Conservation (phyloP, 768 basidiomycete genomes). For the Lactarius hengduanensis region DNA sequence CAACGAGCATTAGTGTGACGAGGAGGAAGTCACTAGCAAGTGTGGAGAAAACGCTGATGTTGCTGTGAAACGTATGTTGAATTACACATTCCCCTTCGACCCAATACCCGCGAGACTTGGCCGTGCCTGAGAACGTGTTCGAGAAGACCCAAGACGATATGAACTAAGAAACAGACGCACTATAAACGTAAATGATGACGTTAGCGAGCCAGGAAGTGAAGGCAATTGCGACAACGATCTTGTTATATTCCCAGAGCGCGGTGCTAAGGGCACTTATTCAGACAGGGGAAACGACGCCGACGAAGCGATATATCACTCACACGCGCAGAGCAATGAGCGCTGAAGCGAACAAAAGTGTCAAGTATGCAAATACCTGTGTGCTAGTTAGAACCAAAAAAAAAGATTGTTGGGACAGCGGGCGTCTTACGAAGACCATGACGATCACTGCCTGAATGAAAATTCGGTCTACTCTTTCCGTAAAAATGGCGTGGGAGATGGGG, state of each 20-base stretch:
- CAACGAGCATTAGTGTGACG: conserved; percentile 4
- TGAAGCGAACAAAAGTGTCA: conserved; percentile 16
- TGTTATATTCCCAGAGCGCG: conserved; percentile 16
- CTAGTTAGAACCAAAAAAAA: not conserved
- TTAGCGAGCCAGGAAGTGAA: not conserved
- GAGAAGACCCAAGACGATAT: not conserved
- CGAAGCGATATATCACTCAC: not conserved
- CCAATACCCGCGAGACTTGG: not conserved
- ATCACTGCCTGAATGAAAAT: not conserved
- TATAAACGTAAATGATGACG: not conserved
- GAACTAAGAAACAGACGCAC: not conserved
- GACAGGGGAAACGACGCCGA: not conserved
- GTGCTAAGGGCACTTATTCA: not conserved
- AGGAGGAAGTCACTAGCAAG: not conserved
- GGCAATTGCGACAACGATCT: not conserved
- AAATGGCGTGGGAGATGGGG: not conserved
- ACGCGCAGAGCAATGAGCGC: conserved; percentile 20
- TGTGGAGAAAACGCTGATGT: not conserved
- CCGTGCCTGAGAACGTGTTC: not conserved
- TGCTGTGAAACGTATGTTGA: not conserved
- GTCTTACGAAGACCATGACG: not conserved
- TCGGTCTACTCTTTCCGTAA: not conserved
- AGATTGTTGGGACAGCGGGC: not conserved
- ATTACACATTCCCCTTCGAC: not conserved
- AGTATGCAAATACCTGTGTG: not conserved